Conservation (phyloP, 129 eudicot species). For the Gnaphalium uliginosum region DNA sequence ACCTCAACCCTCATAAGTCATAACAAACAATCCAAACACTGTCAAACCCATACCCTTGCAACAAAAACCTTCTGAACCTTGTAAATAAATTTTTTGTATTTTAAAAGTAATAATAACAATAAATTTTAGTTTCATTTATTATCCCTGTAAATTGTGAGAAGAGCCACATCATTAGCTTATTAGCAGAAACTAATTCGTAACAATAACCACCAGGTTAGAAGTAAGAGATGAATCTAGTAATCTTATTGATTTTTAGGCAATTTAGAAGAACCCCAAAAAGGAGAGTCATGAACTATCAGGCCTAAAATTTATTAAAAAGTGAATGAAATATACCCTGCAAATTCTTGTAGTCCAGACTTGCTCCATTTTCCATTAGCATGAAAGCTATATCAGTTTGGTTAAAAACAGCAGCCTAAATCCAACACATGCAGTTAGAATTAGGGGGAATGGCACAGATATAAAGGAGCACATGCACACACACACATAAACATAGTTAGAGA, state of each 20-base stretch:
- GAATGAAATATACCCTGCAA: constrained; percentile 57
- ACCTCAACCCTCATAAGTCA: not conserved
- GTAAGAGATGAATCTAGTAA: constrained; percentile 14
- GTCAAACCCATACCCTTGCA: not conserved
- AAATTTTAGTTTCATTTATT: not conserved
- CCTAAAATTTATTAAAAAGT: not conserved
- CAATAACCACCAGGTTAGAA: not conserved
- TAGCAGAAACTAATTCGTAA: not conserved
- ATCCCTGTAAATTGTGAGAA: not conserved
- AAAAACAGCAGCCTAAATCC: constrained; percentile 87
- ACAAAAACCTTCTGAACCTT: not conserved
- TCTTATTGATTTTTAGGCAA: not conserved
- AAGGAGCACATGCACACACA: not conserved
- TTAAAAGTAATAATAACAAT: not conserved
- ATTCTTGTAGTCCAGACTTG: constrained; percentile 71
- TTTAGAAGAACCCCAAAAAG: not conserved
- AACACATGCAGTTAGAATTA: constrained; percentile 20
- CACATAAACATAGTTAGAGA: not conserved
- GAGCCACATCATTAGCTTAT: constrained; percentile 9
- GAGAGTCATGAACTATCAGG: not conserved
- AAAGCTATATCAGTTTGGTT: constrained; percentile 90
- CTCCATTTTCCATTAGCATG: constrained; percentile 85
- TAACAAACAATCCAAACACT: not conserved
- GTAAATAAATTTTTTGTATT: not conserved
- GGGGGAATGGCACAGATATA: constrained; percentile 1